Percentiles rank a stretch among this genome's conserved stretches.
Conservation (phyloP, 2,329 filamentous ascomycete genomes). For the Talaromyces sp. region DNA sequence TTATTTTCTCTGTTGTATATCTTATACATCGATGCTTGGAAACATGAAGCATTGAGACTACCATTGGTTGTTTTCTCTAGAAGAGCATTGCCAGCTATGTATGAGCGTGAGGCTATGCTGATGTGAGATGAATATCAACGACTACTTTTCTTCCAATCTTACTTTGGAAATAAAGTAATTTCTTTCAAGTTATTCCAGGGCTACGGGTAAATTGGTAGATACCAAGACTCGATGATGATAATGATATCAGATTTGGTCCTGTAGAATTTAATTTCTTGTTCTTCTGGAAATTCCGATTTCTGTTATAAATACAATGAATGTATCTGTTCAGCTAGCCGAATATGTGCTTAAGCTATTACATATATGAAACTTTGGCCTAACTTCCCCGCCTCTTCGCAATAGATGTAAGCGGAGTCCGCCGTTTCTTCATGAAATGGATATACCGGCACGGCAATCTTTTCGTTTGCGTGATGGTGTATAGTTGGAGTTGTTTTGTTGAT, state of each 20-base stretch:
- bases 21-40: not conserved
- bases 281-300: not conserved
- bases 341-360: not conserved
- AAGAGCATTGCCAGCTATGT: not conserved
- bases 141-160: not conserved
- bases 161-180: not conserved
- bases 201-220: not conserved
- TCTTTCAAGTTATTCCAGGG: not conserved
- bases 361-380: not conserved
- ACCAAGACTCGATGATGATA: not conserved
- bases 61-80: not conserved
- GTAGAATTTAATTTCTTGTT: not conserved
- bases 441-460: not conserved
- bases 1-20: slow-evolving; percentile 1
- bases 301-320: not conserved
- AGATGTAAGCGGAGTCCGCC: not conserved
- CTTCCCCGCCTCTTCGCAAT: no score
- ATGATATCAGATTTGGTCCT: no score
- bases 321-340: not conserved
- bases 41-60: not conserved
- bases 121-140: not conserved
- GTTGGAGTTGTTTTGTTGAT: not conserved
- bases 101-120: not conserved
- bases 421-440: not conserved
- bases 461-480: not conserved